These are phyloP conservation scores for Rhipidocladum racemiflorum DNA, from an alignment of 176 grass and related monocot genomes.

Conservation along the genomic window DNA sequence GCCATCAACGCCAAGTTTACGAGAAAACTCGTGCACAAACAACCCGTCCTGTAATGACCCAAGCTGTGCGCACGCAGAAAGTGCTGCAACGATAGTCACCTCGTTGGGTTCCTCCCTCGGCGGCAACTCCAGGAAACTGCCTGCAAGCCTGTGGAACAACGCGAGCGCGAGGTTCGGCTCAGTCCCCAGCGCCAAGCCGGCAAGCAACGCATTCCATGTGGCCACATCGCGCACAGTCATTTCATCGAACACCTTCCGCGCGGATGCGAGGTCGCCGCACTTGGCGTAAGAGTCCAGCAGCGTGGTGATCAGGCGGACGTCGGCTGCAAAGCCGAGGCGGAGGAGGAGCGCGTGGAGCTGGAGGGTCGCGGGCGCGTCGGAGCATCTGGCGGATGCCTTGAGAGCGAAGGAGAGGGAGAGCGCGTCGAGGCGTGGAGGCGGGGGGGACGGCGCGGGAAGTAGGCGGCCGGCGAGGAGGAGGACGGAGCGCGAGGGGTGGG, in stretches of 20 bases:
- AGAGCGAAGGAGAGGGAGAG: conserved; percentile 78
- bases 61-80: conserved; percentile 68
- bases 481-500: conserved; percentile 46
- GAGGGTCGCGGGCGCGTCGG: conserved; percentile 25
- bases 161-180: conserved; percentile 50
- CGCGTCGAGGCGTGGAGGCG: conserved; percentile 41
- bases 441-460: conserved; percentile 14
- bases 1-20: conserved; percentile 17
- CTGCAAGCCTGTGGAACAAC: conserved; percentile 55
- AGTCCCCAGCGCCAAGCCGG: conserved; percentile 53
- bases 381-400: conserved; percentile 59
- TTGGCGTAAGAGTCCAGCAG: conserved; percentile 77
- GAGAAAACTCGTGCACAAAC: conserved; percentile 51
- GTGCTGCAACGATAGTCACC: conserved; percentile 52
- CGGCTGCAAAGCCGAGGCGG: conserved; percentile 44
- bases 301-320: conserved; percentile 62
- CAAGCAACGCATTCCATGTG: conserved; percentile 74
- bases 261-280: conserved; percentile 30
- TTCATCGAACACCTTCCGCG: conserved; percentile 70
- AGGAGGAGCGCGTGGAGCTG: conserved; percentile 66
- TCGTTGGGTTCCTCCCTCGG: conserved; percentile 59
- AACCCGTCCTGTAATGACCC: conserved; percentile 45
- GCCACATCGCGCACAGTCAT: conserved; percentile 63
- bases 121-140: conserved; percentile 29
- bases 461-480: conserved; percentile 53